Conservation (phyloP, 2,329 filamentous ascomycete genomes). For the Sporothrix protearum region DNA sequence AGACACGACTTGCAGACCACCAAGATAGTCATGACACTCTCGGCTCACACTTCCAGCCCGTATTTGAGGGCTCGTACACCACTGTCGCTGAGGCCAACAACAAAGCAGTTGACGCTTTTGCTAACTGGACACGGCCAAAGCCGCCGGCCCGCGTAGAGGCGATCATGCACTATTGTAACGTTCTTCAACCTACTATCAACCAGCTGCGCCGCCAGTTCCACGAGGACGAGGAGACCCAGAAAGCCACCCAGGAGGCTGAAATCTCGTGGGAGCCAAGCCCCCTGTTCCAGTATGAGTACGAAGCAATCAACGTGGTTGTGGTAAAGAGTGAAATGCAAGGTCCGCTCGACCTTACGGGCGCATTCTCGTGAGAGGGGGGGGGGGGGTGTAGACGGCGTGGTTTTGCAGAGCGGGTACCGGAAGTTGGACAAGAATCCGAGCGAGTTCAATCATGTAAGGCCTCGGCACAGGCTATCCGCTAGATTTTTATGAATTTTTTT, state of each 20-base stretch:
- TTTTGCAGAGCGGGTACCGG: background rate
- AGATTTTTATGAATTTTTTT: background rate
- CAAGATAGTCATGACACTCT: background rate
- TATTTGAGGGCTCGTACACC: constrained; percentile 24
- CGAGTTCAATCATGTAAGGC: background rate
- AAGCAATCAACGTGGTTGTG: constrained; percentile 37
- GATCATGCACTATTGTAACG: constrained; percentile 19
- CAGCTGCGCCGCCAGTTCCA: background rate
- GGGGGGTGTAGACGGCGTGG: background rate
- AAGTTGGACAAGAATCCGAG: background rate
- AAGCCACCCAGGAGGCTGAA: background rate
- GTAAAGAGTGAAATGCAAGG: constrained; percentile 32
- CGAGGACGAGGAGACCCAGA: background rate
- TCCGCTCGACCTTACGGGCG: constrained; percentile 26
- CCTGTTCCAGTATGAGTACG: constrained; percentile 34
- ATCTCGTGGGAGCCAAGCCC: constrained; percentile 26
- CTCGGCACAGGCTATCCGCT: background rate
- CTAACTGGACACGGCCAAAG: constrained; percentile 13
- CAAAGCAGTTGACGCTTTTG: constrained; percentile 21
- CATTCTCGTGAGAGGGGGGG: background rate
- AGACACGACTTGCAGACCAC: background rate
- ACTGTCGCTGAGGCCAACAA: constrained; percentile 21
- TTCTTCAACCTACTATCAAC: constrained; percentile 10
- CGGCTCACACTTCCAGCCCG: constrained; percentile 5
- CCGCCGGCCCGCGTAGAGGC: constrained; percentile 20